phyloP scores from a whole-genome alignment of 148 eudicot species.

The Polygonum aviculare region DNA sequence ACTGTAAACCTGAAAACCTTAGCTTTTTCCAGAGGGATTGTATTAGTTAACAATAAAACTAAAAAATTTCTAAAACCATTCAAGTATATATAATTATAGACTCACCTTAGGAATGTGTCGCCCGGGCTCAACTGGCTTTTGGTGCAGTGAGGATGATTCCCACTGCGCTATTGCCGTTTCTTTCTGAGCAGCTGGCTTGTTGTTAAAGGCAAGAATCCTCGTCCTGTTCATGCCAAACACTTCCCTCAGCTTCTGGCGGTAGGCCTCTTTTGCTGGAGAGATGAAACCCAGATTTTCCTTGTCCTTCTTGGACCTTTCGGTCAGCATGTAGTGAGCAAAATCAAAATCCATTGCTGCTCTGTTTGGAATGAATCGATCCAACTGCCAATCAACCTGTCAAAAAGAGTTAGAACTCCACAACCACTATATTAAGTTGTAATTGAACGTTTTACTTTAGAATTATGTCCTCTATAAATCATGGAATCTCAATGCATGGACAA shows the following conservation, averaged over 20 bases:
- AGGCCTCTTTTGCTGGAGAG: constrained; percentile 85
- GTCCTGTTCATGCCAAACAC: constrained; percentile 83
- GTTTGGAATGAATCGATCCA: constrained; percentile 95
- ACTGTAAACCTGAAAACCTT: not conserved
- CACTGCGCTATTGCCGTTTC: constrained; percentile 50
- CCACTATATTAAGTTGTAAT: not conserved
- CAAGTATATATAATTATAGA: not conserved
- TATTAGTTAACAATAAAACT: too few relatives aligned
- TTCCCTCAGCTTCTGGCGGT: constrained; percentile 71
- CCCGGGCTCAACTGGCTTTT: constrained; percentile 60
- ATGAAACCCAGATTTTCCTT: constrained; percentile 63
- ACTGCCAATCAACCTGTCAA: constrained; percentile 20
- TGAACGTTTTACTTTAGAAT: not conserved
- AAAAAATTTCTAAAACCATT: not conserved
- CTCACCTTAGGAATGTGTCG: constrained; percentile 84
- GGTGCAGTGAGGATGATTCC: constrained; percentile 35
- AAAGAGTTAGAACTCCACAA: not conserved
- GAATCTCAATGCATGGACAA: not conserved
- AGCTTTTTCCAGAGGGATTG: not conserved
- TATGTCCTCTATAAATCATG: not conserved
- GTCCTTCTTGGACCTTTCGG: constrained; percentile 66
- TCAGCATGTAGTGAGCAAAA: constrained; percentile 81
- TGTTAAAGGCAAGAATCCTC: constrained; percentile 84
- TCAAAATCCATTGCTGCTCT: constrained; percentile 92
- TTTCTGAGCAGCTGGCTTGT: constrained; percentile 69